Percentiles rank a stretch among this genome's conserved stretches.
Conservation (phyloP, 352 stramenopile species). For the Chloridella minuta region DNA sequence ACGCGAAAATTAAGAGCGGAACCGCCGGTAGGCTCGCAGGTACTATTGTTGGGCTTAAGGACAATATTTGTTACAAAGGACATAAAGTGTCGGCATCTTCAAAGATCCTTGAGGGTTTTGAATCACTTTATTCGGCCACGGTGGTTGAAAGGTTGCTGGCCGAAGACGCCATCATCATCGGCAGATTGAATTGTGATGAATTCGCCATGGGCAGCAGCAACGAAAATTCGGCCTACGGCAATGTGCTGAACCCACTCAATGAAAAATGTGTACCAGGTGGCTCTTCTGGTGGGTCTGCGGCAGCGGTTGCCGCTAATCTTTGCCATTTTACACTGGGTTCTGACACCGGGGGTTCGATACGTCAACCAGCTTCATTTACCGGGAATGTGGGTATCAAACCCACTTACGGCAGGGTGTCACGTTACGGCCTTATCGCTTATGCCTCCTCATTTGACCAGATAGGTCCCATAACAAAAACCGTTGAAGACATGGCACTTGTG, state of each 20-base stretch:
- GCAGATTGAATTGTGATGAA: slow-evolving; percentile 92
- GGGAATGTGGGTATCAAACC: slow-evolving; percentile 79
- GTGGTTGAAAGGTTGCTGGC: neutral
- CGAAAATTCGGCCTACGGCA: slow-evolving; percentile 44
- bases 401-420: slow-evolving; percentile 69
- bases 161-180: slow-evolving; percentile 28
- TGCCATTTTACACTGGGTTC: slow-evolving; percentile 60
- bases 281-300: slow-evolving; percentile 61
- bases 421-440: slow-evolving; percentile 73
- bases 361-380: slow-evolving; percentile 70
- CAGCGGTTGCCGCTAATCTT: slow-evolving; percentile 51
- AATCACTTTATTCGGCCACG: neutral
- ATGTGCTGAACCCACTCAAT: slow-evolving; percentile 21
- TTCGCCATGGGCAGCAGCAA: slow-evolving; percentile 88
- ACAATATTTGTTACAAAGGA: too few species aligned
- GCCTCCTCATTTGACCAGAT: slow-evolving; percentile 73
- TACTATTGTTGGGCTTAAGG: too few species aligned
- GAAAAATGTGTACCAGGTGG: slow-evolving; percentile 35
- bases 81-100: too few species aligned
- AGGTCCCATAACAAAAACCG: slow-evolving; percentile 50
- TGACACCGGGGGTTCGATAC: slow-evolving; percentile 82
- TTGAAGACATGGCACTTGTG: slow-evolving; percentile 35
- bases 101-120: too few species aligned
- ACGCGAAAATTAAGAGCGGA: too few species aligned
- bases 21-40: too few species aligned